Evolutionary conservation across 2,329 filamentous ascomycete species (phyloP), one percentile per base, ranked within the genome.

Genomic region (Rutstroemia sp.): DNA sequence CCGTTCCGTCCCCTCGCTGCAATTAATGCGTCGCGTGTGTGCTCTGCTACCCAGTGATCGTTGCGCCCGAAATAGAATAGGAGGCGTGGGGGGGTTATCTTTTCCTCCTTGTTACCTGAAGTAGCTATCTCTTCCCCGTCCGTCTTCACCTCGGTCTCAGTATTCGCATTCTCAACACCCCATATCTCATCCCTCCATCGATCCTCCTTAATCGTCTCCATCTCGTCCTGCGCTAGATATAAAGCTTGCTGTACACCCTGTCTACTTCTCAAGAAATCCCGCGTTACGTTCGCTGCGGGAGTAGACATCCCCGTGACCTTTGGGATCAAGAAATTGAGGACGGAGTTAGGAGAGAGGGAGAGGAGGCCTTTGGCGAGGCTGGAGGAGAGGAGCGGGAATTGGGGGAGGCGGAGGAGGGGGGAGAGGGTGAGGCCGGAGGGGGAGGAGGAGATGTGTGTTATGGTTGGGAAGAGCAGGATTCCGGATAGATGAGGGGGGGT

Each of bases 381-480:
- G 57, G 62, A 64, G 10, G 60, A 61, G 42, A 46, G 58, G 14
- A 52, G 60, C 2, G 66, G 60, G 39, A 70, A 67, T n/a, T 63
- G 54, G 2, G 65, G 63, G 30, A 69, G 66, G 10, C 71, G 71
- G 45, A 70, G 72, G 5, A 82, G 64, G 4, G 74, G 61, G 39
- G 72, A 70, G 40, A 84, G 70, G 48, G 77, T 78, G 55, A 71
- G 71, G 1, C 87, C 88, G 27, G 75, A 82, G 0, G 79, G 76
- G 1, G 84, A 88, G 56, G 73, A 70, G 9, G 82, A 81, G 60
- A 92, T 84, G 70, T 89, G 80, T n/a, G 84, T 78, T 39, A 92
- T 78, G 1, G 88, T 89, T 1, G 88, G 87, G 67, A 90, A 90
- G 17, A 92, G 76, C 56, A 91, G 74, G 44, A 90, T 75, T 1